Evolutionary conservation across 2,329 filamentous ascomycete species (phyloP), one percentile per base, ranked within the genome.

Genomic region (Onygena corvina): DNA sequence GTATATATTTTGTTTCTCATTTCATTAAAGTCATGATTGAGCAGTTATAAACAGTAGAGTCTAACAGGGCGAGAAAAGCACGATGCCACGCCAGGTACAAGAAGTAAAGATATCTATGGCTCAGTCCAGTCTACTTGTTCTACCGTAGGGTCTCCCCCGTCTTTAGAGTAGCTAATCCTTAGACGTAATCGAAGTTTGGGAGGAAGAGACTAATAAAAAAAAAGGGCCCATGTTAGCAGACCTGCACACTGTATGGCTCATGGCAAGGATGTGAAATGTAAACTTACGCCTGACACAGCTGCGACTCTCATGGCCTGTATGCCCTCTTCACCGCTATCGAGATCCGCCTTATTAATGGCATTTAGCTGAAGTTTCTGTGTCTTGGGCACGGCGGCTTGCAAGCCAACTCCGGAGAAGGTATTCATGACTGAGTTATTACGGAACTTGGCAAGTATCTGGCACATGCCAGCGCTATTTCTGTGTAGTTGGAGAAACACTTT

Each of bases 121-220:
- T 98, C 92, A 25, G 85, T 83, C 92, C 92, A 98, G 71, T 95
- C 93, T 51, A 96, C 88, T 69, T 96, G 89, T 61, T 98, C 92
- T 63, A 84, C 83, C 14, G 93, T 75, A 54, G 83, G 76, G 47
- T 80, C 80, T 20, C 74, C 78, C 51, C 78, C 76, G 50, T 83
- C 79, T 65, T 84, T 84, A 29, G 77, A 72, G 64, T 88, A 96
- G 50, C 79, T 81, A 60, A 98, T 79, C 68, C 88, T 88, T 61
- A 98, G 72, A 61, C 92, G 81, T 59, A 98, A 72, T 54, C 90
- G 80, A 55, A 98, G 68, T 61, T 75, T 78, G 30, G 76, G 64
- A 50, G 79, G 77, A 50, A 82, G 77, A 56, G 84, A 76, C 92
- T 95, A 60, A 58, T 66, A 14, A 1, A 14, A 21, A 20, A 21